phyloP scores from a whole-genome alignment of 2,329 filamentous ascomycete genomes.

The Hymenoscyphus albidus region DNA sequence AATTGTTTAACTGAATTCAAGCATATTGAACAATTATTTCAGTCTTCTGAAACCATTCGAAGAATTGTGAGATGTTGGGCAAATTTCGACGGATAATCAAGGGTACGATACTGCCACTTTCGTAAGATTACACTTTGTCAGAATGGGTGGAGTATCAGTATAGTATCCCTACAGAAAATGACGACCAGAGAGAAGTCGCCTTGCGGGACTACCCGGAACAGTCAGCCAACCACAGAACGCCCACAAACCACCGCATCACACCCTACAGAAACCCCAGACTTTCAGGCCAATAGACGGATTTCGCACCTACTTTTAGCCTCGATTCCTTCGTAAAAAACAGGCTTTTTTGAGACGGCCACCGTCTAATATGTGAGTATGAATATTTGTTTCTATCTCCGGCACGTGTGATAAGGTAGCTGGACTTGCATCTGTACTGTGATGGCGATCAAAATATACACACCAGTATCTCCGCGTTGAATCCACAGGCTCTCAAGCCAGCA shows the following conservation, averaged over 20 bases:
- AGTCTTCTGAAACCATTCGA: no score
- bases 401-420: slow-evolving; percentile 4
- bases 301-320: no score
- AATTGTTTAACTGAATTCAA: no score
- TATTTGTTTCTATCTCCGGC: slow-evolving; percentile 13
- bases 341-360: no score
- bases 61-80: no score
- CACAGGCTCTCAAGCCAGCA: neutral
- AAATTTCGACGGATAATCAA: no score
- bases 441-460: neutral
- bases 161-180: neutral
- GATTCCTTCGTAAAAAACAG: no score
- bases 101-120: no score
- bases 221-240: neutral
- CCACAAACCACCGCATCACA: slow-evolving; percentile 2
- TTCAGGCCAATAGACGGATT: neutral
- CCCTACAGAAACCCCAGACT: neutral
- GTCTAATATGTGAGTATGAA: slow-evolving; percentile 3
- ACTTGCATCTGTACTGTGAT: slow-evolving; percentile 5
- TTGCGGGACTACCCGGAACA: neutral
- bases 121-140: no score
- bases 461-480: neutral
- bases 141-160: no score
- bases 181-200: neutral
- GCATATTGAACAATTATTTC: no score